These are phyloP conservation scores for Choanephora cucurbitarum DNA, from an alignment of 371 early-diverging fungal species.

Conservation along the genomic window DNA sequence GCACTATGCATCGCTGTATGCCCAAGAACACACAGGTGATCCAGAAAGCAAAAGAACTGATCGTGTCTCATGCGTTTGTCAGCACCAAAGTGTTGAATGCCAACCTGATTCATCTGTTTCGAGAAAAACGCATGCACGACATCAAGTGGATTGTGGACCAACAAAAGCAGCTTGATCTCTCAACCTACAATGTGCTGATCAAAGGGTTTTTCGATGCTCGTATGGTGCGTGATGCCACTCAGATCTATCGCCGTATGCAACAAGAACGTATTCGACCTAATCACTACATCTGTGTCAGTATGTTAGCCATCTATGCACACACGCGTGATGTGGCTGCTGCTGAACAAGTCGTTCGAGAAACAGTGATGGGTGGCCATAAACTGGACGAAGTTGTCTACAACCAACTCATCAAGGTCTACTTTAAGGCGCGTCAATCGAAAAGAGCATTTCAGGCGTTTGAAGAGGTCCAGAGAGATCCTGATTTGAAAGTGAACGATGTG, in stretches of 20 bases:
- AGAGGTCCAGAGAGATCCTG: conserved; percentile 33
- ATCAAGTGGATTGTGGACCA: conserved; percentile 26
- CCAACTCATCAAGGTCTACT: conserved; percentile 47
- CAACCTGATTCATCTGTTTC: conserved; percentile 37
- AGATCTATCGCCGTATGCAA: conserved; percentile 39
- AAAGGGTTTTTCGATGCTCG: conserved; percentile 34
- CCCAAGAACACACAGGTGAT: conserved; percentile 27
- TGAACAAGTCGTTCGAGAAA: conserved; percentile 33
- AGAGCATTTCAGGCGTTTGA: conserved; percentile 42
- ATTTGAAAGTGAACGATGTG: conserved; percentile 34
- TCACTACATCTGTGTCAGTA: conserved; percentile 25
- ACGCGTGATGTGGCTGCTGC: conserved; percentile 29
- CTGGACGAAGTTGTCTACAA: conserved; percentile 38
- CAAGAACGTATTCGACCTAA: conserved; percentile 28
- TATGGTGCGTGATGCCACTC: conserved; percentile 25
- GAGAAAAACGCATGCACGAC: conserved; percentile 22
- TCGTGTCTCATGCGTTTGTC: conserved; percentile 24
- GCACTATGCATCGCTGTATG: conserved; percentile 43
- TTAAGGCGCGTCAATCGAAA: conserved; percentile 25
- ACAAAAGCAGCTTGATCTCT: conserved; percentile 16
- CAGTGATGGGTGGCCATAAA: conserved; percentile 28
- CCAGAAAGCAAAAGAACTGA: conserved; percentile 28
- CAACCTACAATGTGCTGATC: conserved; percentile 41
- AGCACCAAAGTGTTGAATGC: conserved; percentile 28
- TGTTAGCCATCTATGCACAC: conserved; percentile 40